Evolutionary conservation across 352 stramenopile species (phyloP), one percentile per base, ranked within the genome.

Genomic region (Globisporangium nagaii): DNA sequence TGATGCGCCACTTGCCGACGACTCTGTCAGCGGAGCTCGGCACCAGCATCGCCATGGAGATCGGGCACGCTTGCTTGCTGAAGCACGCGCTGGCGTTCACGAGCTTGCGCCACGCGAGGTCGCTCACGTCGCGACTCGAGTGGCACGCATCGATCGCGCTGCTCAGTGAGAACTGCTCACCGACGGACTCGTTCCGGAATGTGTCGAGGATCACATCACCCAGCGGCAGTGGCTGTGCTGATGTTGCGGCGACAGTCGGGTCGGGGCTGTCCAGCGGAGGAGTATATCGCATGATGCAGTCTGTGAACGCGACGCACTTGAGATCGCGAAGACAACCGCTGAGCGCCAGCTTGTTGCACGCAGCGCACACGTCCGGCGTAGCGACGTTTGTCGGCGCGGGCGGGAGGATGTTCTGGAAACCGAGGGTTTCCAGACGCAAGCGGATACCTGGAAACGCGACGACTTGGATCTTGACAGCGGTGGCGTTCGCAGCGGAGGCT

Each of bases 21-120:
- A 69, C 44, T 15, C 46, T 51, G 0, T 59, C 53, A n/a, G n/a
- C n/a, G 0, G 71, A 51, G 13, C 47, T 62, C 9, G 68, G 65
- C 24, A 86, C 17, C 25, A 84, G 56, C 13, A 68, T 54, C 10
- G 67, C 55, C 28, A 83, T 58, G 11, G 63, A 75, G 9, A 86
- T 50, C 25, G 66, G 62, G 40, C 75, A 86, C 4, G 56, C 40
- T 22, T 53, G 49, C 17, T 66, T 64, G 25, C 71, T 79, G 52
- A 73, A 83, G 40, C 75, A 86, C 28, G 73, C 73, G 25, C 73
- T 83, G 0, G 75, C 75, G 10, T 67, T 68, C 20, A 82, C 66
- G n/a, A 86, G 64, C 54, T 70, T 66, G 1, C 65, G 60, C 75
- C 75, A 84, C 24, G 65, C 70, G 2, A 57, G 24, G 5, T 56